phyloP scores from a whole-genome alignment of 306 rosid genomes.

The Prinsepia uniflora region DNA sequence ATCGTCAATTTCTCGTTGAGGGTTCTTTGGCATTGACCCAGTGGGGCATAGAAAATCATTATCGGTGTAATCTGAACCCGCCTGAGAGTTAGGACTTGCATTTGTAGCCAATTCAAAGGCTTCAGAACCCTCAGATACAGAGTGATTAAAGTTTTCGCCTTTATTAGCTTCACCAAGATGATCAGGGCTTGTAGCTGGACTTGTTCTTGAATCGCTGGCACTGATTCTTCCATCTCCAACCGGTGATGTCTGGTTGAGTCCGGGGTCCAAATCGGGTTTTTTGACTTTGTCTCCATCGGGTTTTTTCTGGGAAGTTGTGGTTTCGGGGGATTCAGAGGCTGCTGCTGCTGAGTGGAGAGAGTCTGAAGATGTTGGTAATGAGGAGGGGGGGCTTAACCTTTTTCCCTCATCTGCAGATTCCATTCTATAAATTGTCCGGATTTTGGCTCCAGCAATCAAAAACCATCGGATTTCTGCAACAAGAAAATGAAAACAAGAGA shows the following conservation, averaged over 20 bases:
- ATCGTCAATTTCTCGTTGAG: constrained; percentile 7
- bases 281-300: background rate
- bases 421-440: constrained; percentile 24
- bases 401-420: constrained; percentile 22
- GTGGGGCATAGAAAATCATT: constrained; percentile 25
- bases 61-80: constrained; percentile 12
- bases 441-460: constrained; percentile 23
- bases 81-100: background rate
- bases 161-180: constrained; percentile 12
- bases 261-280: background rate
- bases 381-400: constrained; percentile 5
- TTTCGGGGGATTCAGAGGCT: background rate
- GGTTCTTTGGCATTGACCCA: constrained; percentile 22
- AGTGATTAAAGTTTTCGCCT: background rate
- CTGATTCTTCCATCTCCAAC: constrained; percentile 3
- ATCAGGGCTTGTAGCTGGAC: background rate
- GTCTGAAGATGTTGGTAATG: constrained; percentile 20
- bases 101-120: constrained; percentile 7
- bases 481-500: background rate
- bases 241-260: background rate
- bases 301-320: background rate
- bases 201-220: constrained; percentile 4
- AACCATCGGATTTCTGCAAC: constrained; percentile 12
- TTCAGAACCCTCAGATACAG: constrained; percentile 8
- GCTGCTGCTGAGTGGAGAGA: background rate